Base-by-base conservation (phyloP, 2,329 filamentous ascomycete genomes). In the Talaromyces atroroseus region DNA sequence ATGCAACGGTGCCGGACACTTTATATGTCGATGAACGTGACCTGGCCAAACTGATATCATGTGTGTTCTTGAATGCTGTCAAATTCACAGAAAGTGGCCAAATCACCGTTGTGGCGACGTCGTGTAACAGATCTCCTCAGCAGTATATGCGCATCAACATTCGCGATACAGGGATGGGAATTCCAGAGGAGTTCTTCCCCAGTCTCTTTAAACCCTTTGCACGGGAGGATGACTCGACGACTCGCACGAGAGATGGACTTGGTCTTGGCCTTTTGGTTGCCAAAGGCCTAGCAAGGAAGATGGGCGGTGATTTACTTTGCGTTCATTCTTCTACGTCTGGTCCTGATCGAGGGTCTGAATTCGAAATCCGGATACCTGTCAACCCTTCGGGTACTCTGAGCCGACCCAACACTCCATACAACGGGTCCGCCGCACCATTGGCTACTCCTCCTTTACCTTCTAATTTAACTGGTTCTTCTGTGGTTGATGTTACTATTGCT, bases 261-360 rank as follows among this genome's bases (percentile, higher is more conserved):
- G 86, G 86, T 0, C 74, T 89, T 6, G 86, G 86, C 26, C 72
- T 89, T 11, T 78, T 89, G 65, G 86, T 89, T n/a, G 86, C 86
- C 0, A 89, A 88, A 69, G 85, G 85, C 3, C 76, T 88, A 47
- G 83, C 86, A 5, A 78, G 86, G 54, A 86, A 85, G 66, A 80
- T 89, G 56, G 84, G 85, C 24, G 86, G 86, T 16, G 86, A 89
- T 68, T 72, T 89, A 20, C 79, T 81, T 52, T 83, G 86, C 62
- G 78, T 84, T 44, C 78, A 80, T 50, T 87, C 86, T 4, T 80
- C 83, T 32, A 85, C 84, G 0, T 74, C 78, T 8, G 85, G 84
- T 0, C 79, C 82, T 10, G 70, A 76, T 32, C 81, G 79, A 64
- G 86, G 86, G 11, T 83, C 84, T 0, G 84, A 88, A 61, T 89